phyloP scores from a whole-genome alignment of 495 filamentous ascomycete species.

The Penicillium dipodomyicola region DNA sequence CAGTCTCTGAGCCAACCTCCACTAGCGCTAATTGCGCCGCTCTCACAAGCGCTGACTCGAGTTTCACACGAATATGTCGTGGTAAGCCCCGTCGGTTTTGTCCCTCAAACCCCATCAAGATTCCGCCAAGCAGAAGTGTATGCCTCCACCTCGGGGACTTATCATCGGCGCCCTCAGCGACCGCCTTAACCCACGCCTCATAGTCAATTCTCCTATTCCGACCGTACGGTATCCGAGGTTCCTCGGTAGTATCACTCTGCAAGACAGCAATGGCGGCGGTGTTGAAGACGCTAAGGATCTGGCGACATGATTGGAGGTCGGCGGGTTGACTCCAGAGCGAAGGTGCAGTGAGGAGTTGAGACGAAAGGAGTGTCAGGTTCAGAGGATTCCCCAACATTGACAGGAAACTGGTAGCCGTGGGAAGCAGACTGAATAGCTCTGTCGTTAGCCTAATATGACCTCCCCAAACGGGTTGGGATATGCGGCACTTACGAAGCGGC shows the following conservation, averaged over 20 bases:
- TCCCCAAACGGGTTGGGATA: constrained; percentile 1
- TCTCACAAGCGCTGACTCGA: constrained; percentile 74
- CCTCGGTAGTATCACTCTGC: constrained; percentile 51
- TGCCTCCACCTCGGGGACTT: constrained; percentile 87
- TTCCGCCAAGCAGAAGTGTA: constrained; percentile 71
- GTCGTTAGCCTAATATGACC: constrained; percentile 15
- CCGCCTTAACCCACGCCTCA: constrained; percentile 81
- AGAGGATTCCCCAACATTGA: constrained; percentile 83
- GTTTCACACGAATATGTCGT: constrained; percentile 58
- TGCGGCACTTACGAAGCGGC: constrained; percentile 49
- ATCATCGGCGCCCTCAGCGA: constrained; percentile 81
- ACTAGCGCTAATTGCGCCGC: constrained; percentile 76
- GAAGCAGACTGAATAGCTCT: constrained; percentile 58
- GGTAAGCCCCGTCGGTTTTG: constrained; percentile 63
- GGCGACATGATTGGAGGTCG: constrained; percentile 68
- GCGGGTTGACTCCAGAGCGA: constrained; percentile 80
- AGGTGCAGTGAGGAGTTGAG: constrained; percentile 81
- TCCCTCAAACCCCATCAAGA: constrained; percentile 78
- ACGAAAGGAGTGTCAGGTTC: constrained; percentile 84
- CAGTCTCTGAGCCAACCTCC: constrained; percentile 46
- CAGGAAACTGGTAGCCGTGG: constrained; percentile 77
- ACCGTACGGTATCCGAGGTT: constrained; percentile 38
- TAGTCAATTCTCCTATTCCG: constrained; percentile 49
- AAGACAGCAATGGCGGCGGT: constrained; percentile 69
- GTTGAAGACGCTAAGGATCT: constrained; percentile 84